Percentiles rank a stretch among this genome's conserved stretches.
Evolutionary conservation across 208 protist genomes (phyloP).

Genomic region (Endotrypanum monterogeii): DNA sequence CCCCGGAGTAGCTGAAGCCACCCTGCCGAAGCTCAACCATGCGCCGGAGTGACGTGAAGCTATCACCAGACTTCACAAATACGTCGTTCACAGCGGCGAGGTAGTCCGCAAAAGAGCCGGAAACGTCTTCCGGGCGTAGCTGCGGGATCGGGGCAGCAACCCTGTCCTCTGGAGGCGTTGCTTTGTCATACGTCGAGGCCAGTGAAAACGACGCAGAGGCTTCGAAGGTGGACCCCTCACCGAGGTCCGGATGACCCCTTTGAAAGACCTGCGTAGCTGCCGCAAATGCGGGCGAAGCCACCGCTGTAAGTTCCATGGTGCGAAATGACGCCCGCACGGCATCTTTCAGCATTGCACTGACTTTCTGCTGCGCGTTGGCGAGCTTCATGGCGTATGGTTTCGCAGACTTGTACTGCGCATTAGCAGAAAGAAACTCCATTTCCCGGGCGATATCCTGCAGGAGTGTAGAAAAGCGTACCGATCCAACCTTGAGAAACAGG

Average conservation of each 20-base stretch:
- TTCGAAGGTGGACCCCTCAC: neutral
- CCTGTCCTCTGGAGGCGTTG: neutral
- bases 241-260: neutral
- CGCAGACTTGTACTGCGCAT: slow-evolving; percentile 78
- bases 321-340: slow-evolving; percentile 57
- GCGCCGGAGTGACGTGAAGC: slow-evolving; percentile 62
- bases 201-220: neutral
- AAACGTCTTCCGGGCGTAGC: slow-evolving; percentile 29
- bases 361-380: slow-evolving; percentile 59
- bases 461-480: slow-evolving; percentile 64
- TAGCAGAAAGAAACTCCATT: slow-evolving; percentile 72
- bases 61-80: slow-evolving; percentile 46
- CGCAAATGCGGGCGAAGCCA: slow-evolving; percentile 25
- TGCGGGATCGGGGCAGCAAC: neutral
- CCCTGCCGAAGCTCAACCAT: slow-evolving; percentile 68
- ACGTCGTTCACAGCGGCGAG: slow-evolving; percentile 54
- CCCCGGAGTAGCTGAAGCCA: slow-evolving; percentile 37
- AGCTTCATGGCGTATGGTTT: slow-evolving; percentile 70
- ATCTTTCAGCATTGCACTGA: slow-evolving; percentile 48
- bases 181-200: neutral
- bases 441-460: slow-evolving; percentile 80
- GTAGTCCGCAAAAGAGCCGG: slow-evolving; percentile 29
- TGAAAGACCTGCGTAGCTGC: slow-evolving; percentile 20
- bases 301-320: slow-evolving; percentile 26
- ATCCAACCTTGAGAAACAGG: slow-evolving; percentile 58